phyloP scores from a whole-genome alignment of 2,329 filamentous ascomycete species.

The Lachnellula subtilissima region DNA sequence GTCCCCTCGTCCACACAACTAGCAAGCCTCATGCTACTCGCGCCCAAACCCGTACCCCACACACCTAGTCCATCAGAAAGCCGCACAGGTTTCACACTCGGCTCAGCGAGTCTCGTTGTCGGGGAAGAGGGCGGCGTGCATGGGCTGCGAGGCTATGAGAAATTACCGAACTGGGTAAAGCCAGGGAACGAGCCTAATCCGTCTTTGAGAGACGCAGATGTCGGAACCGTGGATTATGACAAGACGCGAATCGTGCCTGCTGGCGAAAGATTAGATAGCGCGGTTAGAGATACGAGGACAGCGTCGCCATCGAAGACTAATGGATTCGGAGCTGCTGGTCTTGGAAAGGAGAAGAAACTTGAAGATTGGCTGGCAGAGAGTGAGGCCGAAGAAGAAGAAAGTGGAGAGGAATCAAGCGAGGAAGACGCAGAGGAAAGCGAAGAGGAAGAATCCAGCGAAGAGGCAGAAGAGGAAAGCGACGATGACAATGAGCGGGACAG shows the following conservation, averaged over 20 bases:
- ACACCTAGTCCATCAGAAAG: conserved; percentile 84
- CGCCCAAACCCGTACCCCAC: conserved; percentile 90
- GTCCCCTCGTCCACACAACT: conserved; percentile 73
- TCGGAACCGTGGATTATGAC: conserved; percentile 34
- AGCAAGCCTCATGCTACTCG: conserved; percentile 82
- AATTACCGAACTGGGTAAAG: conserved; percentile 79
- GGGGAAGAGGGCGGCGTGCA: conserved; percentile 70
- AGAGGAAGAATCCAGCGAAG: conserved; percentile 38
- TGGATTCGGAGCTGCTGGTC: conserved; percentile 33
- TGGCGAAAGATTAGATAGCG: conserved; percentile 59
- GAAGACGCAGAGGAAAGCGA: conserved; percentile 47
- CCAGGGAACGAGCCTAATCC: conserved; percentile 75
- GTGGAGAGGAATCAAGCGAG: conserved; percentile 47
- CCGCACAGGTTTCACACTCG: conserved; percentile 71
- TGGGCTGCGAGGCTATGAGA: conserved; percentile 72
- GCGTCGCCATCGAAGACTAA: conserved; percentile 43
- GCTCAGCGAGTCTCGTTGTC: conserved; percentile 80
- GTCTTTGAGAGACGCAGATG: conserved; percentile 59
- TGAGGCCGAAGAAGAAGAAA: conserved; percentile 43
- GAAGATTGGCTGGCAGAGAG: conserved; percentile 82
- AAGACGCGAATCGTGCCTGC: conserved; percentile 48
- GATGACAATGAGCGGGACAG: conserved; percentile 28
- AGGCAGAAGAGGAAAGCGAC: conserved; percentile 28
- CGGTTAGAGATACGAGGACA: conserved; percentile 36
- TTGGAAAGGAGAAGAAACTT: conserved; percentile 62